Base-by-base conservation (phyloP, 2,329 filamentous ascomycete genomes). In the Sclerotinia sclerotiorum region DNA sequence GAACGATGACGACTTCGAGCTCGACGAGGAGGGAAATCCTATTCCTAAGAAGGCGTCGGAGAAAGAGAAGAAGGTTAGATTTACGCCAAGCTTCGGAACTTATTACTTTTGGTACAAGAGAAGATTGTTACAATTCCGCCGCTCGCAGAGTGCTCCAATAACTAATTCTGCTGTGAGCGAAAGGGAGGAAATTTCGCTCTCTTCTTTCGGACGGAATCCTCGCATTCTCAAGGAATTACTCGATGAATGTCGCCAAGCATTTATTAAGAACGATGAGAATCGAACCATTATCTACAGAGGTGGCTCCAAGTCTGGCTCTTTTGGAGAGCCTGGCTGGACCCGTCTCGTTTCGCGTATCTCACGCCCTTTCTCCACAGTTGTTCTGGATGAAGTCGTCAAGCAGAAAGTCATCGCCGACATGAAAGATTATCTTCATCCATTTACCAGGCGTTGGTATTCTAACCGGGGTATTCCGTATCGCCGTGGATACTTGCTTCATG, bases 401-500 rank as follows among this genome's bases (percentile, higher is more conserved):
- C 77, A 83, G 70, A 81, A 84, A 2, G 81, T 90, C 17, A 80
- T 90, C 60, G 81, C 83, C 54, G 88, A 90, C 73, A 83, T 88
- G 44, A 81, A 81, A 35, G 87, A 90, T 73, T 90, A 90, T 74
- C 83, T 90, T 48, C 81, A 87, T 70, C 87, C 87, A 0, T 79
- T 81, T 17, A 90, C 88, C 0, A 82, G 85, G 56, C 83, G 88
- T n/a, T 97, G 92, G 92, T 97, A 97, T 76, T 84, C 89, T 0
- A 90, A 92, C 72, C 85, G 92, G 8, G 93, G 93, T 0, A 94
- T 97, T 42, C 93, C 93, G 0, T 96, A 96, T 77, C 86, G 93
- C 19, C 85, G 93, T 5, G 93, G 93, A 0, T 97, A 95, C 75
- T 84, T 97, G 0, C 87, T 97, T 21, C 83, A 94, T 72, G 93